These are phyloP conservation scores for Croton setiger DNA, from an alignment of 441 rosid genomes.

Conservation along the genomic window DNA sequence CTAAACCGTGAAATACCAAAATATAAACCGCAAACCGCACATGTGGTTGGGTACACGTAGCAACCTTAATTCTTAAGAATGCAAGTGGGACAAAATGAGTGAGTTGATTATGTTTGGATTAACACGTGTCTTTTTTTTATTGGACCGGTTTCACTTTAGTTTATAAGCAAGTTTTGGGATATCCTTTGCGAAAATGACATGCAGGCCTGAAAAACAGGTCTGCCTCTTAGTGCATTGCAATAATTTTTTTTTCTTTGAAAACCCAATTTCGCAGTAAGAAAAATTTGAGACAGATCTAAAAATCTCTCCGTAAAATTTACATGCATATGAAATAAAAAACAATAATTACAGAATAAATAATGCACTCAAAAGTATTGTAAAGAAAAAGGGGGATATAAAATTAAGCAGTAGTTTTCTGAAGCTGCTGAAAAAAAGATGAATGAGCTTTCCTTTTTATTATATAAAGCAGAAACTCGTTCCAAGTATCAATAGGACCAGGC, in stretches of 20 bases:
- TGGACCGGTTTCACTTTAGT: too few species aligned
- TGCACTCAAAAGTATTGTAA: neutral
- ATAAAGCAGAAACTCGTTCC: conserved; percentile 72
- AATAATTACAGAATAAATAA: conserved; percentile 8
- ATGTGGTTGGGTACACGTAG: too few species aligned
- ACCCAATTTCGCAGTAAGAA: neutral
- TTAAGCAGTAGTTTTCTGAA: conserved; percentile 16
- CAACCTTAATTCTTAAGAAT: too few species aligned
- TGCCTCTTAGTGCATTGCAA: neutral
- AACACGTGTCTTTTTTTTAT: too few species aligned
- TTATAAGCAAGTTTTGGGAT: too few species aligned
- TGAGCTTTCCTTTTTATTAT: conserved; percentile 39
- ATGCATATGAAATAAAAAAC: conserved; percentile 8
- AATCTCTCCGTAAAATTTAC: conserved; percentile 7
- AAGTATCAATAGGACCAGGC: conserved; percentile 82
- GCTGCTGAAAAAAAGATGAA: conserved; percentile 3
- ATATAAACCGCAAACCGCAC: too few species aligned
- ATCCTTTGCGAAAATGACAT: too few species aligned
- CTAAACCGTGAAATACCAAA: too few species aligned
- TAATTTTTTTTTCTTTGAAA: neutral
- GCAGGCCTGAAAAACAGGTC: neutral
- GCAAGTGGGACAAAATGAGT: too few species aligned
- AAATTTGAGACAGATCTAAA: neutral
- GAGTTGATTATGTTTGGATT: too few species aligned
- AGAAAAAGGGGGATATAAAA: neutral